Conservation (phyloP, 768 basidiomycete species). For the Dendrothele bispora region DNA sequence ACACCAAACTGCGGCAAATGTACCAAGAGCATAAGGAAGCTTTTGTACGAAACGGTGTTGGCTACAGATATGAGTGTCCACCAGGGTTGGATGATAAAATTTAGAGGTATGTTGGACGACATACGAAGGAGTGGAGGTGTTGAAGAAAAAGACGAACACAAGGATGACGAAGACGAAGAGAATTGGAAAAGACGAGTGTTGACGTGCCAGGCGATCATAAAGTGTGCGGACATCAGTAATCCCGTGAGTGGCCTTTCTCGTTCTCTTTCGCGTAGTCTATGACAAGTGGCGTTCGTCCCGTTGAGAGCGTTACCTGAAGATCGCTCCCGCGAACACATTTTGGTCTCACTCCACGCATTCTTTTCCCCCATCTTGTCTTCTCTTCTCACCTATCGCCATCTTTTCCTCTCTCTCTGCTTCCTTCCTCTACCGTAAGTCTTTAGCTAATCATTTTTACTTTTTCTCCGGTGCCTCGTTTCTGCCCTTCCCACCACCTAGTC, state of each 20-base stretch:
- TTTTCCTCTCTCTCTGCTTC: too few species aligned
- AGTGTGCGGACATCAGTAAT: constrained; percentile 98
- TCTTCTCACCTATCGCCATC: too few species aligned
- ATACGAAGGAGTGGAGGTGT: too few species aligned
- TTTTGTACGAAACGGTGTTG: constrained; percentile 80
- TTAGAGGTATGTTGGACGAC: constrained; percentile 49
- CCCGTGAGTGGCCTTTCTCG: constrained; percentile 72
- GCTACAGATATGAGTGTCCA: constrained; percentile 97
- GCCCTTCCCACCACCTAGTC: too few species aligned
- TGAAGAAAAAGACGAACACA: constrained; percentile 12
- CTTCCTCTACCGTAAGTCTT: too few species aligned
- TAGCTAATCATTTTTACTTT: constrained; percentile 2
- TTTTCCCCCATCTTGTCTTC: constrained; percentile 9
- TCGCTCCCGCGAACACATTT: background rate
- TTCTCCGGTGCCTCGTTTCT: too few species aligned
- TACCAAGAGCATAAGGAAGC: constrained; percentile 55
- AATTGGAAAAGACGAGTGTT: constrained; percentile 56
- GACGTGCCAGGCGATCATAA: constrained; percentile 88
- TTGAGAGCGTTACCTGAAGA: too few species aligned
- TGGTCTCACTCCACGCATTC: background rate
- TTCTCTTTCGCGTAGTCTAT: background rate
- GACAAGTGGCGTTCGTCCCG: too few species aligned
- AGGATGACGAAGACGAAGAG: background rate
- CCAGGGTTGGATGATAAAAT: constrained; percentile 74
- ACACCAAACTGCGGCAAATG: constrained; percentile 7